A percentile compares a stretch with the other conserved stretches of the same genome.
These are phyloP conservation scores for Citrus trifoliata DNA, from an alignment of 345 rosid species.

Conservation along the genomic window DNA sequence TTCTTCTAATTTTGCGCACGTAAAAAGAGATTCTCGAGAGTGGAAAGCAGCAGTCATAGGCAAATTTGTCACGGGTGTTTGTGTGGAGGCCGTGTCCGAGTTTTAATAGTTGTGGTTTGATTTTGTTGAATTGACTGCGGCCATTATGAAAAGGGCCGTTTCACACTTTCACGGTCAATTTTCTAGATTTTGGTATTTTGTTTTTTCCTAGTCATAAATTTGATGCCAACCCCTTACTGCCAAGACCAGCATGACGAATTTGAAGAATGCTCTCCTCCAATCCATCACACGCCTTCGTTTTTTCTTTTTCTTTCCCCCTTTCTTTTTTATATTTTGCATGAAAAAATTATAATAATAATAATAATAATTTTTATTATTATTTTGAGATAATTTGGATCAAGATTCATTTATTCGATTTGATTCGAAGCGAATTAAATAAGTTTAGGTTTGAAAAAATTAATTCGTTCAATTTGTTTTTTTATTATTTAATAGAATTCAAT, in stretches of 20 bases:
- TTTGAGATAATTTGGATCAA: rapidly evolving
- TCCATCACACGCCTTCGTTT: neutral
- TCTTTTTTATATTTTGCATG: no score
- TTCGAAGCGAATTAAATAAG: rapidly evolving
- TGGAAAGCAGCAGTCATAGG: neutral
- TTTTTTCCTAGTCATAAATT: neutral
- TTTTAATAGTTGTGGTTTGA: neutral
- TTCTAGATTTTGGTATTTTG: neutral
- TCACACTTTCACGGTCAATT: no score
- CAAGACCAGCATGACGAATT: no score
- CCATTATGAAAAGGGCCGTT: neutral
- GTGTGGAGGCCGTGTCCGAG: neutral
- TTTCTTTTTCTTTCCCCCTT: neutral
- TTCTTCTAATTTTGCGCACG: neutral
- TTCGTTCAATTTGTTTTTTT: no score
- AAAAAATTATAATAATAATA: no score
- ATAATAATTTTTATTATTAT: no score
- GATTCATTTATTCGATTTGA: no score
- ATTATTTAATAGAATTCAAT: no score
- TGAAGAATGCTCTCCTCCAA: neutral
- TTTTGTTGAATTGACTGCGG: neutral
- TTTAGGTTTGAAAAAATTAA: no score
- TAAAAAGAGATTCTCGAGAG: neutral
- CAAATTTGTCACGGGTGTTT: neutral
- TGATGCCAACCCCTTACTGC: neutral